Percentiles rank a stretch among this genome's conserved stretches.
Conservation (phyloP, 1,284 basidiomycete species). For the Pholiota adiposa region DNA sequence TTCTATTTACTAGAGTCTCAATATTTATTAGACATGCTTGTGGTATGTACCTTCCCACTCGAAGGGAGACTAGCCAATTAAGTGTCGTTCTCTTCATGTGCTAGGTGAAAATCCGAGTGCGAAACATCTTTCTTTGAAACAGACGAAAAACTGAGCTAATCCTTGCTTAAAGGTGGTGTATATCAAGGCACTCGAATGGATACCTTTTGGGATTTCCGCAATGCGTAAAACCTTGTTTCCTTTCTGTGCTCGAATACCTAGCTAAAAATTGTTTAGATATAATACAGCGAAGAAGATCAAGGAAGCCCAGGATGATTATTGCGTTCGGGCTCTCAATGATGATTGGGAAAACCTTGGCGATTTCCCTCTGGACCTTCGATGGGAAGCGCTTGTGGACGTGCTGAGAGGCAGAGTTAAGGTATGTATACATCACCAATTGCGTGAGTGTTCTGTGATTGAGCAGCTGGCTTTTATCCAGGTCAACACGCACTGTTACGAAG, state of each 20-base stretch:
- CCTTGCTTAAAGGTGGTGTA: slow-evolving; percentile 37
- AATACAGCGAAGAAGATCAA: slow-evolving; percentile 73
- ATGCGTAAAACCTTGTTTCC: slow-evolving; percentile 40
- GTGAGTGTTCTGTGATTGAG: not conserved
- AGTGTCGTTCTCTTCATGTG: not conserved
- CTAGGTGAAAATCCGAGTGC: slow-evolving; percentile 50
- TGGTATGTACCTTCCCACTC: slow-evolving; percentile 40
- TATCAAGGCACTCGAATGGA: slow-evolving; percentile 59
- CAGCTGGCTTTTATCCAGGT: too few relatives aligned
- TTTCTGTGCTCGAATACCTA: too few relatives aligned
- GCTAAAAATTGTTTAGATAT: slow-evolving; percentile 45
- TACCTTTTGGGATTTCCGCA: slow-evolving; percentile 59
- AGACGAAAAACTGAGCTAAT: not conserved
- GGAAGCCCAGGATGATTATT: slow-evolving; percentile 73
- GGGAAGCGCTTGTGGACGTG: slow-evolving; percentile 84
- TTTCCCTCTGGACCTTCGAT: slow-evolving; percentile 79
- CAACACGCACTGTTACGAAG: slow-evolving; percentile 76
- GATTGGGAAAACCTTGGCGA: slow-evolving; percentile 61
- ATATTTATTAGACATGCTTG: slow-evolving; percentile 54
- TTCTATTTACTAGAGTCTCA: not conserved
- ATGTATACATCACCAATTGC: slow-evolving; percentile 7
- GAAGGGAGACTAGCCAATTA: not conserved
- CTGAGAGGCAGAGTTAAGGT: slow-evolving; percentile 79
- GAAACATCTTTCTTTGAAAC: slow-evolving; percentile 7
- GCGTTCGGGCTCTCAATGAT: slow-evolving; percentile 53